Percentiles rank a stretch among this genome's conserved stretches.
phyloP scores from a whole-genome alignment of 169 alveolate genomes.

The Plasmodium cynomolgi region DNA sequence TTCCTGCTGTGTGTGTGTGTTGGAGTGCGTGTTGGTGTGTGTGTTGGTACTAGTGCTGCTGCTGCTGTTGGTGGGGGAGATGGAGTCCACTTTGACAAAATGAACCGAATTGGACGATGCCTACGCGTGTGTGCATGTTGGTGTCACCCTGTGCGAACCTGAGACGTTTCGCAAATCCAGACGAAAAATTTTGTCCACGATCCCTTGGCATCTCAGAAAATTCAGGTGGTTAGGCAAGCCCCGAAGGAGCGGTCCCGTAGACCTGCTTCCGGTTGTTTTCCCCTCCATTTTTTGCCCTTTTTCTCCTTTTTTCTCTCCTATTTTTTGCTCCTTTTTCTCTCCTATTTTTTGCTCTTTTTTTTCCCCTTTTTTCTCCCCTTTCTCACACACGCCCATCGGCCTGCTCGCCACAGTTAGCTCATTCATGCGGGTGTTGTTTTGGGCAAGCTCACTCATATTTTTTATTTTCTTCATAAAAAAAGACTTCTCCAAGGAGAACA shows the following conservation, averaged over 20 bases:
- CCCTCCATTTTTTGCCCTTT: neutral
- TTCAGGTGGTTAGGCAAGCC: neutral
- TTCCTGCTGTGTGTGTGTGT: neutral
- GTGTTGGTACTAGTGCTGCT: too few relatives aligned
- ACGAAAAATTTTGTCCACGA: slow-evolving; percentile 16
- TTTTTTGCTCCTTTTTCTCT: neutral
- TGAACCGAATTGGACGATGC: neutral
- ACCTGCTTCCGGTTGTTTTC: neutral
- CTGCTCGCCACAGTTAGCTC: neutral
- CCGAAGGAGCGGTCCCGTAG: neutral
- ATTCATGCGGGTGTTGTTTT: slow-evolving; percentile 13
- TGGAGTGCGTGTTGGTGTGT: neutral
- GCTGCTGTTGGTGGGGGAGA: neutral
- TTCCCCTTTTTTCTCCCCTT: neutral
- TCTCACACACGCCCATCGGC: neutral
- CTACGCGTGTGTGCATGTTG: too few relatives aligned
- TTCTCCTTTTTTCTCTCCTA: neutral
- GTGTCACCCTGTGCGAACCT: slow-evolving; percentile 2
- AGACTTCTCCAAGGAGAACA: slow-evolving; percentile 27
- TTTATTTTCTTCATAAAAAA: slow-evolving; percentile 46
- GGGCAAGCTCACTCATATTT: slow-evolving; percentile 26
- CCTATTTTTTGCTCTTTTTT: neutral
- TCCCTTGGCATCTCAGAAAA: slow-evolving; percentile 5
- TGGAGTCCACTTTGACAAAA: neutral
- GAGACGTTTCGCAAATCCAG: slow-evolving; percentile 5